Percentiles rank a stretch among this genome's conserved stretches.
phyloP scores from a whole-genome alignment of 306 rosid species.

The Herpetospermum pedunculosum region DNA sequence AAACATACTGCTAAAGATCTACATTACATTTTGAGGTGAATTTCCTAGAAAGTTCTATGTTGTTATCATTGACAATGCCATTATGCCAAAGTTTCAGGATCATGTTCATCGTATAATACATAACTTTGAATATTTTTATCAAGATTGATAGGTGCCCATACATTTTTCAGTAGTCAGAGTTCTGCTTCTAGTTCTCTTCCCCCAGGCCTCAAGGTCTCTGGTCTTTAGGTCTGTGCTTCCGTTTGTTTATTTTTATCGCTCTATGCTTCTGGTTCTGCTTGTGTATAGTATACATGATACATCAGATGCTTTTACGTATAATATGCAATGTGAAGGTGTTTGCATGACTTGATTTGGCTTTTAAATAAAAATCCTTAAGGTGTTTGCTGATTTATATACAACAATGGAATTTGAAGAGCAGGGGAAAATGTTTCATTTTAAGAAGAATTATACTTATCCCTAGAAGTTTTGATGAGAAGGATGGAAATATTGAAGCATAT shows the following conservation, averaged over 20 bases:
- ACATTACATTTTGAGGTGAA: neutral
- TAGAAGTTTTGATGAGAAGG: neutral
- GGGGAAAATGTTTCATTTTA: neutral
- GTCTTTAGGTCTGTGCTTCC: neutral
- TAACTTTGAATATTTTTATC: neutral
- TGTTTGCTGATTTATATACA: neutral
- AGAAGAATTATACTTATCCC: neutral
- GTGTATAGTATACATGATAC: neutral
- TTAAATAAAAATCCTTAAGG: neutral
- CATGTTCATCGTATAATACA: neutral
- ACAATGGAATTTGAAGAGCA: neutral
- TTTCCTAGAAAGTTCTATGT: neutral
- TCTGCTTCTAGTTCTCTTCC: conserved; percentile 1
- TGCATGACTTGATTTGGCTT: neutral
- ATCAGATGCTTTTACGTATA: neutral
- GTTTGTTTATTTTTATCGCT: neutral
- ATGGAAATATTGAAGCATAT: neutral
- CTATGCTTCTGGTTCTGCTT: neutral
- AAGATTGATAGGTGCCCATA: neutral
- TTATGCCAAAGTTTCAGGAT: neutral
- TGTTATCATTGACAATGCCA: neutral
- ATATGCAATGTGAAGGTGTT: neutral
- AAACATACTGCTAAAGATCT: neutral
- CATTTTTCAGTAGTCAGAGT: neutral
- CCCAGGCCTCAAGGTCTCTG: neutral